These are phyloP conservation scores for Solanum sejunctum DNA, from an alignment of 257 asterid genomes.

Conservation along the genomic window DNA sequence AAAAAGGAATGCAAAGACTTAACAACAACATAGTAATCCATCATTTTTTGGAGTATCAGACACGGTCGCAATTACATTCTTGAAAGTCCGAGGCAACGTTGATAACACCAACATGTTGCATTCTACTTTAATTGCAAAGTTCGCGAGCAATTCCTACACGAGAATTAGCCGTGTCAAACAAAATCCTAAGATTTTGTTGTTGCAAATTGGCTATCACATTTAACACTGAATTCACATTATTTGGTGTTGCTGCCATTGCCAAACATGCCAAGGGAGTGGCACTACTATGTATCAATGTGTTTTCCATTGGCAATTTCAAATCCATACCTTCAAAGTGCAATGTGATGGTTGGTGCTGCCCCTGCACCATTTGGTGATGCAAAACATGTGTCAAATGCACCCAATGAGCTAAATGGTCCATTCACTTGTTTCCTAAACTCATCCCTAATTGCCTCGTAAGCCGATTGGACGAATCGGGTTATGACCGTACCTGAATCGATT, in stretches of 20 bases:
- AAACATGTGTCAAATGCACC: conserved; percentile 75
- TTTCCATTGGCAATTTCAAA: conserved; percentile 45
- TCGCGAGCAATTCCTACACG: conserved; percentile 71
- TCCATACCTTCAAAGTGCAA: conserved; percentile 47
- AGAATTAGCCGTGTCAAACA: conserved; percentile 56
- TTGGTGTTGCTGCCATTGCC: conserved; percentile 70
- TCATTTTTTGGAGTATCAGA: neutral
- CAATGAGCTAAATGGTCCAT: conserved; percentile 31
- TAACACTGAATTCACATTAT: conserved; percentile 54
- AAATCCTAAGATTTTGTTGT: conserved; percentile 77
- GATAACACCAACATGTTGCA: neutral
- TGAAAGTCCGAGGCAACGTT: neutral
- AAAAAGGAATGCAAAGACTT: neutral
- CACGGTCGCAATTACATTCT: neutral
- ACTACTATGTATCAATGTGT: conserved; percentile 46
- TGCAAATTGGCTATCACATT: conserved; percentile 79
- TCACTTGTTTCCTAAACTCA: conserved; percentile 44
- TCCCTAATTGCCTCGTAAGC: conserved; percentile 53
- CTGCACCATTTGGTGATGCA: conserved; percentile 20
- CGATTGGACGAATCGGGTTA: conserved; percentile 33
- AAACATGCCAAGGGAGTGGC: conserved; percentile 60
- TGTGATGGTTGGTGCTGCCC: conserved; percentile 30
- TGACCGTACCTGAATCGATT: conserved; percentile 63
- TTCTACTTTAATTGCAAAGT: conserved; percentile 25
- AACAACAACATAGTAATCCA: neutral